Percentiles rank a stretch among this genome's conserved stretches.
Conservation (phyloP, 73 alveolate genomes). For the Paramecium tetraurelia region DNA sequence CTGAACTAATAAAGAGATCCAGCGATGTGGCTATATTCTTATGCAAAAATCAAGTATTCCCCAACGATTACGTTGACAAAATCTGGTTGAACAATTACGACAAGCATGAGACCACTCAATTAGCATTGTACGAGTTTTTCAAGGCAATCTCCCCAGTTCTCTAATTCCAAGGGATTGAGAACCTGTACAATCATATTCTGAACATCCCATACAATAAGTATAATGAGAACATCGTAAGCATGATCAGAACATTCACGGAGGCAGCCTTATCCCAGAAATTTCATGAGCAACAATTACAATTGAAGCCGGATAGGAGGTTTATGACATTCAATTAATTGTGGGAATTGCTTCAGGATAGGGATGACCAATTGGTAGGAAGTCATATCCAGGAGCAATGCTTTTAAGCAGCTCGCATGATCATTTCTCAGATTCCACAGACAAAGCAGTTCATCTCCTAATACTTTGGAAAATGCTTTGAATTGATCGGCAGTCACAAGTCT, state of each 20-base stretch:
- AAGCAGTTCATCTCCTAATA: background rate
- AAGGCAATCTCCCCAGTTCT: slow-evolving; percentile 21
- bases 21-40: slow-evolving; percentile 39
- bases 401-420: background rate
- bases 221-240: slow-evolving; percentile 16
- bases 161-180: background rate
- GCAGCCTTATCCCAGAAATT: slow-evolving; percentile 43
- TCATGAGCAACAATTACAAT: background rate
- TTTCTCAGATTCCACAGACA: background rate
- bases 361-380: background rate
- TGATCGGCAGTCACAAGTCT: slow-evolving; percentile 13
- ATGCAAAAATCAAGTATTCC: background rate
- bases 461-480: slow-evolving; percentile 31
- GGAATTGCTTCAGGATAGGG: slow-evolving; percentile 28
- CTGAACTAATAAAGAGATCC: slow-evolving; percentile 56
- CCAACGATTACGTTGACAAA: background rate
- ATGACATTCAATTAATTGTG: slow-evolving; percentile 35
- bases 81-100: background rate
- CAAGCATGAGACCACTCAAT: slow-evolving; percentile 57
- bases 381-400: slow-evolving; percentile 4
- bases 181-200: background rate
- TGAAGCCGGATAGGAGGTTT: background rate
- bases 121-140: slow-evolving; percentile 46
- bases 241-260: slow-evolving; percentile 21
- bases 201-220: background rate